A percentile compares a stretch with the other conserved stretches of the same genome.
Conservation (phyloP, 2,329 filamentous ascomycete genomes). For the Penicillium crustosum region DNA sequence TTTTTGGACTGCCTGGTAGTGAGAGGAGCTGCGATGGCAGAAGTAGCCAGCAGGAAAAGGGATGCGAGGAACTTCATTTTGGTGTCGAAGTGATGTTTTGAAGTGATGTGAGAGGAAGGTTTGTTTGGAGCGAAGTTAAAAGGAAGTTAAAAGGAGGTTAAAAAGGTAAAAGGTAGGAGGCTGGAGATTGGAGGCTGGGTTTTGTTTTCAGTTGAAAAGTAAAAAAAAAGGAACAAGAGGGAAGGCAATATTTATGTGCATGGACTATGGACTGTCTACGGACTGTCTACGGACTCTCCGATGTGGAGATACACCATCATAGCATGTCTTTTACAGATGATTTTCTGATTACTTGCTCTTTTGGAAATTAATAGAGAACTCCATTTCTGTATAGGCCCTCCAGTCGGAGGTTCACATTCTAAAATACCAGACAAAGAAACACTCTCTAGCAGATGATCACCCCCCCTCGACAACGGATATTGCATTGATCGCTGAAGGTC, state of each 20-base stretch:
- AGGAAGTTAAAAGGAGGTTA: not conserved
- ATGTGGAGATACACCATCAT: constrained; percentile 3
- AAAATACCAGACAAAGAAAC: not conserved
- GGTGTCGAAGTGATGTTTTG: not conserved
- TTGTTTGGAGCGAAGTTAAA: not conserved
- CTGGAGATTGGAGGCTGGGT: not conserved
- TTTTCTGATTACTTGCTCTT: not conserved
- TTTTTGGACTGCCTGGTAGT: constrained; percentile 15
- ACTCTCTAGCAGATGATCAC: not conserved
- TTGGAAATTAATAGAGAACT: not conserved
- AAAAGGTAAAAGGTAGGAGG: not conserved
- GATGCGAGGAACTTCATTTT: constrained; percentile 34
- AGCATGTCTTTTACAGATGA: not conserved
- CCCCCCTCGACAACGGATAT: not conserved
- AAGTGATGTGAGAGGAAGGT: not conserved
- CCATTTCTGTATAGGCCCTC: not conserved
- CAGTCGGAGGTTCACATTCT: not conserved
- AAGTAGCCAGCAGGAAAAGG: constrained; percentile 30
- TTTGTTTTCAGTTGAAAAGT: not conserved
- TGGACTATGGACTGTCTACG: not conserved
- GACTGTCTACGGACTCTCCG: not conserved
- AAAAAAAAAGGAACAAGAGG: not conserved
- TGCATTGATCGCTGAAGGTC: not conserved
- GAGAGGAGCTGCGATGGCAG: constrained; percentile 30
- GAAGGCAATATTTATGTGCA: not conserved